A percentile compares a stretch with the other conserved stretches of the same genome.
These are phyloP conservation scores for Alternaria longipes DNA, from an alignment of 2,329 filamentous ascomycete genomes.

Conservation along the genomic window DNA sequence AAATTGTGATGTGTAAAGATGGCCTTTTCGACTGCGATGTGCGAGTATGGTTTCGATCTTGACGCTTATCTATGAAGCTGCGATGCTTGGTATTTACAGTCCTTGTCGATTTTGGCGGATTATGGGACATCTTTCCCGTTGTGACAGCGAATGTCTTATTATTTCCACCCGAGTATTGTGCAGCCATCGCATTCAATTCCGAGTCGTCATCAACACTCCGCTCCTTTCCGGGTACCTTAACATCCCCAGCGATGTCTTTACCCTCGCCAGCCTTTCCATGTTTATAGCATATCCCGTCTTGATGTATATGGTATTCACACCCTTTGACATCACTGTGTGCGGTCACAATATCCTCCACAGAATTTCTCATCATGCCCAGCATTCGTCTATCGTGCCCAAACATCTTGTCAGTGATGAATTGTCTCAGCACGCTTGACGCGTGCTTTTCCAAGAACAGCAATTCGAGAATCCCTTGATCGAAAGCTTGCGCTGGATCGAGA, in stretches of 20 bases:
- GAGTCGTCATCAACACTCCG: background rate
- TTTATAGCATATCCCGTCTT: conserved; percentile 12
- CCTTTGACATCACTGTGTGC: background rate
- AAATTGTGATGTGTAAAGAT: background rate
- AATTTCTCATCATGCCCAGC: conserved; percentile 18
- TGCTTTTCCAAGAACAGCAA: conserved; percentile 17
- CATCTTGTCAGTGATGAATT: conserved; percentile 20
- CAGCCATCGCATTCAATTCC: conserved; percentile 3
- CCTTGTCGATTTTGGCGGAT: background rate
- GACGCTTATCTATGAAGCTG: background rate
- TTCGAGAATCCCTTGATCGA: conserved; percentile 16
- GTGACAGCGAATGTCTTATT: background rate
- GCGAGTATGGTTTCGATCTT: background rate
- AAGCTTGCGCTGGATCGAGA: conserved; percentile 12
- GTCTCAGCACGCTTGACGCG: conserved; percentile 1
- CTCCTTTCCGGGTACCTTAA: background rate
- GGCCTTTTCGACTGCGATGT: background rate
- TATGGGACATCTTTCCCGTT: background rate
- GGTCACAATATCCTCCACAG: background rate
- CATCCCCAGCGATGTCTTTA: background rate
- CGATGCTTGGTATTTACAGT: background rate
- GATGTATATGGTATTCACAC: conserved; percentile 24
- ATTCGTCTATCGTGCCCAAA: conserved; percentile 21
- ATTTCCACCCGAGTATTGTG: background rate
- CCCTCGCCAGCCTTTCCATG: background rate